Evolutionary conservation across 148 eudicot genomes (phyloP), one percentile per base, ranked within the genome.

Genomic region (Vaccinium darrowii): DNA sequence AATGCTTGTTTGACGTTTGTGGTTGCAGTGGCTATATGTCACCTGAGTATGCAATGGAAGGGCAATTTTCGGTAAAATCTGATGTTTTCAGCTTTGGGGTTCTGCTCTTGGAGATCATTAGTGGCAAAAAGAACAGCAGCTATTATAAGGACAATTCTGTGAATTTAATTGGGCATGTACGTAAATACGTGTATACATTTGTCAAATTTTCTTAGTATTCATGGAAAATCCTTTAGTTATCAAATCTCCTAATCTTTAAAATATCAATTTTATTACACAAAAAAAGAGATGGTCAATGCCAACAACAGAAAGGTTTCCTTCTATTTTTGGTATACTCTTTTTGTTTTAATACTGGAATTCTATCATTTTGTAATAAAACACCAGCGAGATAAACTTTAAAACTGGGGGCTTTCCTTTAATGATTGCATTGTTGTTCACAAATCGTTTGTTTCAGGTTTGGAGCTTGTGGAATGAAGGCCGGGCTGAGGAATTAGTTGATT

Each of bases 51-150:
- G 93, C 93, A 30, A 81, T 92, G 63, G 89, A 91, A 65, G 94
- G 94, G 13, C 77, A 80, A 2, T 89, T 92, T 69, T 92, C 92
- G 15, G n/a, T 88, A 14, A 92, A 91, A 76, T 91, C 94, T 0
- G 93, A 92, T 81, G 91, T 92, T 54, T 92, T 92, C 56, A 92
- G 92, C 82, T 92, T 91, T 5, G 94, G 94, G 65, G 93, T 91
- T 33, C 53, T 92, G 39, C 15, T 92, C 23, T 52, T 92, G 30
- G 93, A 92, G 88, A 88, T 91, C 74, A 85, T 92, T 11, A 86
- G 85, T 43, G 93, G 94, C 60, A 85, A 86, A 62, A 92, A 90
- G 84, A 92, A 92, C 84, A 90, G 74, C 7, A 86, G 92, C 1
- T 87, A 85, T 47, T 87, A 86, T 79, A 86, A 82, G 27, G 90